Evolutionary conservation across 305 asterid species (phyloP).

Genomic region (Andrographis paniculata): DNA sequence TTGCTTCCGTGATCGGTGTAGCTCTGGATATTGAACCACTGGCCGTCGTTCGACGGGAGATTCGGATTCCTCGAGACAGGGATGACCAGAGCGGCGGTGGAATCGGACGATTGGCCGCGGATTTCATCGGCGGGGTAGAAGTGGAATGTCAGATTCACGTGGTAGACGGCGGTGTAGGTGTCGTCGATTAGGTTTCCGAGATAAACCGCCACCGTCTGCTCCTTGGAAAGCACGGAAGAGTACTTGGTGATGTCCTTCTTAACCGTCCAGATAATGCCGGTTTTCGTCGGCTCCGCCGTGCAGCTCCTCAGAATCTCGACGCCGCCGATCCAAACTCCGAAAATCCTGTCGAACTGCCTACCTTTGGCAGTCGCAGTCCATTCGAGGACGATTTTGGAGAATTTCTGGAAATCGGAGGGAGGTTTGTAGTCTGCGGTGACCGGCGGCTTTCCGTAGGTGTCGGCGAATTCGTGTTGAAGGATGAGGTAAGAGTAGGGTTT

Average conservation of each 20-base stretch:
- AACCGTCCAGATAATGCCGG: constrained; percentile 75
- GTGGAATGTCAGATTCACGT: constrained; percentile 53
- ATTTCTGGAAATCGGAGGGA: constrained; percentile 48
- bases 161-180: constrained; percentile 80
- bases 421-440: constrained; percentile 55
- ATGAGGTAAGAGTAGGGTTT: constrained; percentile 48
- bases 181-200: constrained; percentile 64
- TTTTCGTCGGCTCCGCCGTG: constrained; percentile 71
- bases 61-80: constrained; percentile 64
- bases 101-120: constrained; percentile 3
- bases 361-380: constrained; percentile 78
- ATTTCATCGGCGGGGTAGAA: constrained; percentile 46
- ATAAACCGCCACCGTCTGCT: constrained; percentile 62
- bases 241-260: constrained; percentile 78
- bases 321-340: constrained; percentile 90
- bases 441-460: constrained; percentile 62
- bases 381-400: constrained; percentile 50
- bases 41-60: constrained; percentile 64
- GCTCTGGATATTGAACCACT: constrained; percentile 70
- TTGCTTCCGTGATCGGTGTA: constrained; percentile 39
- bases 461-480: constrained; percentile 65
- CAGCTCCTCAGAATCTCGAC: constrained; percentile 84
- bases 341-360: constrained; percentile 75
- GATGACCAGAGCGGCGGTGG: constrained; percentile 54
- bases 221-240: constrained; percentile 40